Evolutionary conservation across 305 asterid genomes (phyloP).

Genomic region (Fraxinus dipetala): DNA sequence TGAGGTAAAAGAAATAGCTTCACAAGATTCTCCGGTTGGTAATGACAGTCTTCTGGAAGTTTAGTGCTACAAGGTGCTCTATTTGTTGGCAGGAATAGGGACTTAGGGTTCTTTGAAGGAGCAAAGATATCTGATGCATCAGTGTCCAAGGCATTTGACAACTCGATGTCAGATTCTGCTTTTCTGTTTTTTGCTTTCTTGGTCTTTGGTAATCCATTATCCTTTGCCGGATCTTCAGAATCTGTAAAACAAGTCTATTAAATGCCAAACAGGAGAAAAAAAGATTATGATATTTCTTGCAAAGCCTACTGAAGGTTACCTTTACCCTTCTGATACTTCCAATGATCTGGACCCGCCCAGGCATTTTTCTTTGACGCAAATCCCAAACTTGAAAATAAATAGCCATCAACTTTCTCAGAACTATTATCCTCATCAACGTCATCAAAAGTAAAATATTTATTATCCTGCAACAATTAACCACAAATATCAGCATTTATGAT

Average conservation of each 20-base stretch:
- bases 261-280: constrained; percentile 14
- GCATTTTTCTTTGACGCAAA: constrained; percentile 78
- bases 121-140: constrained; percentile 62
- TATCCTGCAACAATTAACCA: constrained; percentile 42
- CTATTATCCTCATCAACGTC: constrained; percentile 59
- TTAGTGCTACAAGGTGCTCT: constrained; percentile 66
- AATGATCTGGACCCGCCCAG: constrained; percentile 98
- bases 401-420: constrained; percentile 70
- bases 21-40: constrained; percentile 94
- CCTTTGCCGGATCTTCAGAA: constrained; percentile 46
- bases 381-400: constrained; percentile 68
- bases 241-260: constrained; percentile 38
- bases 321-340: constrained; percentile 83
- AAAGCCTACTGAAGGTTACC: constrained; percentile 41
- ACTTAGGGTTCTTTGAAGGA: constrained; percentile 84
- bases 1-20: constrained; percentile 84
- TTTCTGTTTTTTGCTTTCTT: constrained; percentile 62
- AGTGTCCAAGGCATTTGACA: constrained; percentile 48
- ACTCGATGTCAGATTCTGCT: constrained; percentile 61
- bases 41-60: constrained; percentile 98
- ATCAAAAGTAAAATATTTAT: constrained; percentile 38
- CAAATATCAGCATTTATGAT: constrained; percentile 1
- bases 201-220: constrained; percentile 58
- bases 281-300: neutral
- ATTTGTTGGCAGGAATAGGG: constrained; percentile 66